Evolutionary conservation across 345 rosid species (phyloP), one percentile per base, ranked within the genome.

Genomic region (Hypericum perforatum): DNA sequence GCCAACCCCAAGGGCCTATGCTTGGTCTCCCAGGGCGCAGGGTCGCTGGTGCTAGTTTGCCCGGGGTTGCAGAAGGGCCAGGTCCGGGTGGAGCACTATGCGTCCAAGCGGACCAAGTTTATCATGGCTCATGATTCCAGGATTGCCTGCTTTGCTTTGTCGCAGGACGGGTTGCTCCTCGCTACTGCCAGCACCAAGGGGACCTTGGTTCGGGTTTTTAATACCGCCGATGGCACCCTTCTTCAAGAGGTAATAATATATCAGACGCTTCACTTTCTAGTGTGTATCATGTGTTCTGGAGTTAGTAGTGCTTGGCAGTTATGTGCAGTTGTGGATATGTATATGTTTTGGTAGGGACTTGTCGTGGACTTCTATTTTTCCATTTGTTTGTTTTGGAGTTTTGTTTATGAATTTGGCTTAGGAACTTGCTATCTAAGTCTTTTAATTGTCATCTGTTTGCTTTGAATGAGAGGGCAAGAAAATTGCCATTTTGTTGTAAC

Each of bases 41-140:
- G 78, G 16, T 78, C 95, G 6, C 66, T 85, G 70, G 94, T 85
- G 5, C 64, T 92, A 65, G 98, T 83, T 0, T 92, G 91, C 39
- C 95, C 91, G 0, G 97, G 97, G 8, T 65, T 88, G 76, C 89
- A 81, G 70, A 92, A 88, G 69, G 95, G 97, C 0, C 97, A 85
- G 63, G 94, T 92, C 53, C 67, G 96, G 63, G 82, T 82, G 5
- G 98, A 92, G 70, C 98, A 85, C 56, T 88, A 88, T 37, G 89
- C 84, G 0, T 76, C 91, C 0, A 88, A 82, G 63, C 76, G 97
- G 63, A 88, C 96, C 7, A 88, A 92, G 69, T 92, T 88, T 52
- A 62, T 88, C 37, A 78, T 80, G 94, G 97, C 98, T 9, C 98
- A 92, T 57, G 97, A 92, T 70, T 92, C 97, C 2, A 73, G 95